Conservation (phyloP, 1,139 yeast genomes). For the Dujonia santamariae region DNA sequence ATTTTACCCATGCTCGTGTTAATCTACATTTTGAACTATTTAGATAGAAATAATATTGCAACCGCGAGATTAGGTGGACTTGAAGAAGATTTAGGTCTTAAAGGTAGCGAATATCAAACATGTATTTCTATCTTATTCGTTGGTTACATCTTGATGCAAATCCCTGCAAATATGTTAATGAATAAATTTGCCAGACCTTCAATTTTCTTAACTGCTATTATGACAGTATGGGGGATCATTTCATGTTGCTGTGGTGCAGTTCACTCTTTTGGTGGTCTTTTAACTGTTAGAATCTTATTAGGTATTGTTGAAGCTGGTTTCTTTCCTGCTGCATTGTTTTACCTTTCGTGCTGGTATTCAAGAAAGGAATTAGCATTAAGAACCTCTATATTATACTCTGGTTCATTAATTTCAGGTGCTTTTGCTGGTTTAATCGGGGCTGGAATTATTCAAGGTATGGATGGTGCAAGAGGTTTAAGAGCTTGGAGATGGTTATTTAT, state of each 20-base stretch:
- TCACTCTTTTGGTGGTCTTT: conserved; percentile 37
- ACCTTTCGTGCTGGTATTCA: conserved; percentile 49
- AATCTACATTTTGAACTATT: conserved; percentile 50
- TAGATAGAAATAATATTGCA: conserved; percentile 62
- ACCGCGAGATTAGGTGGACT: conserved; percentile 60
- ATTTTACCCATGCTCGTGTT: conserved; percentile 55
- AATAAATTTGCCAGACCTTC: conserved; percentile 53
- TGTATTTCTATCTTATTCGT: conserved; percentile 57
- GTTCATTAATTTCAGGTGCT: conserved; percentile 75
- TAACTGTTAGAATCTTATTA: conserved; percentile 47
- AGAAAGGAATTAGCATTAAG: conserved; percentile 49
- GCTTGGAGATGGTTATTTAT: conserved; percentile 77
- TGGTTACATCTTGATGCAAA: conserved; percentile 59
- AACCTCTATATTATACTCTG: conserved; percentile 57
- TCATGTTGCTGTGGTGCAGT: conserved; percentile 46
- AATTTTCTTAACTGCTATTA: conserved; percentile 45
- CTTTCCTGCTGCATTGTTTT: conserved; percentile 51
- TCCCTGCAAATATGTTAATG: conserved; percentile 50
- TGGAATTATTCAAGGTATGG: conserved; percentile 40
- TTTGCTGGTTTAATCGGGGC: conserved; percentile 71
- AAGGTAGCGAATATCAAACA: conserved; percentile 52
- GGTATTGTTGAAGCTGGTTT: conserved; percentile 62
- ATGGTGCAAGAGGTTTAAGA: conserved; percentile 33
- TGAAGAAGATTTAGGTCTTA: conserved; percentile 46
- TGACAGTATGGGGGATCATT: conserved; percentile 53